Conservation (phyloP, 1,284 basidiomycete genomes). For the Tilletia indica region DNA sequence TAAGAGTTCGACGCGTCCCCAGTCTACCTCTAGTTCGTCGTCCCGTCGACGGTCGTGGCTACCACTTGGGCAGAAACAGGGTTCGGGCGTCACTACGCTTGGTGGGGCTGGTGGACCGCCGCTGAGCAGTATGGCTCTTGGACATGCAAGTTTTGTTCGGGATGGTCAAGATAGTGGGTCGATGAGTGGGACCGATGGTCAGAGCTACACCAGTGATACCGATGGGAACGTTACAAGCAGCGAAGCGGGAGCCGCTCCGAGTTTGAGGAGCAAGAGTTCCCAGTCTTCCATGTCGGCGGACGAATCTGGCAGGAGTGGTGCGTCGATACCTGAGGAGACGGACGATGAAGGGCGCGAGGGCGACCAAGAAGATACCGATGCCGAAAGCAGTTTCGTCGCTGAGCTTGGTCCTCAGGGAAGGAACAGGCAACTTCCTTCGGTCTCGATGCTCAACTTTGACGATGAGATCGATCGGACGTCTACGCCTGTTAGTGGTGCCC, state of each 20-base stretch:
- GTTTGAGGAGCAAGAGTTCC: background rate
- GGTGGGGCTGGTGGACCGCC: background rate
- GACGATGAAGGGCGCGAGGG: slow-evolving; percentile 2
- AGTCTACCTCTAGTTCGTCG: background rate
- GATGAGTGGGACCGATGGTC: background rate
- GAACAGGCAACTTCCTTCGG: background rate
- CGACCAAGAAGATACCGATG: background rate
- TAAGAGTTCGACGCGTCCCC: background rate
- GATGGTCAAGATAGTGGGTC: background rate
- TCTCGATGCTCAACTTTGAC: background rate
- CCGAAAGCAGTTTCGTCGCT: background rate
- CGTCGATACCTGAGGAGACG: slow-evolving; percentile 3
- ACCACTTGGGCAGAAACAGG: background rate
- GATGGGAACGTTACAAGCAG: background rate
- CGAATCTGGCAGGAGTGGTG: background rate
- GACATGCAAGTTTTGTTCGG: slow-evolving; percentile 11
- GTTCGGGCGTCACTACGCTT: too few species aligned
- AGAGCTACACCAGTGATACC: slow-evolving; percentile 9
- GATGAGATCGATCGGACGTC: slow-evolving; percentile 14
- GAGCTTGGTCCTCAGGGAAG: background rate
- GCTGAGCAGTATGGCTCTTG: slow-evolving; percentile 13
- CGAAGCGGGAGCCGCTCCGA: background rate
- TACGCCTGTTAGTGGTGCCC: slow-evolving; percentile 2
- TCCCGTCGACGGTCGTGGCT: slow-evolving; percentile 12
- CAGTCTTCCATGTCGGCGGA: slow-evolving; percentile 3